These are phyloP conservation scores for Colletotrichum nymphaeae DNA, from an alignment of 2,329 filamentous ascomycete species.

Conservation along the genomic window DNA sequence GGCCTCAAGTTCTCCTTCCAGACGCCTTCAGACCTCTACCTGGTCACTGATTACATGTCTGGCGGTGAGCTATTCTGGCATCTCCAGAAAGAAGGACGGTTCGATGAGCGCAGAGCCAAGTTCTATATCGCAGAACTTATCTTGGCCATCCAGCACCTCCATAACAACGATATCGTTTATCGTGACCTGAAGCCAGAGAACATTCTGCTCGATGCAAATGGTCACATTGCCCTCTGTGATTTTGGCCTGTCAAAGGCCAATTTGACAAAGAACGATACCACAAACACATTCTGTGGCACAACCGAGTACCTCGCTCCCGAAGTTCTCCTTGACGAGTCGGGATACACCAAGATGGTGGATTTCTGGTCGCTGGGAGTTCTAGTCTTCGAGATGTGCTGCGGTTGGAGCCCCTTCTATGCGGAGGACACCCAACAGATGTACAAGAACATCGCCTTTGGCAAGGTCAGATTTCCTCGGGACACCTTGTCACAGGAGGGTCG, in stretches of 20 bases:
- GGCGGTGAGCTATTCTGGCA: conserved; percentile 99
- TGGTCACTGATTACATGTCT: conserved; percentile 99
- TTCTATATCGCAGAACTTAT: conserved; percentile 99
- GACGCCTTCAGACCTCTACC: conserved; percentile 93
- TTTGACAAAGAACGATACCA: conserved; percentile 95
- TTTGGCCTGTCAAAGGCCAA: conserved; percentile 99
- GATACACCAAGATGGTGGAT: conserved; percentile 99
- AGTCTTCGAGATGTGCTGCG: conserved; percentile 99
- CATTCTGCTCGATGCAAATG: conserved; percentile 95
- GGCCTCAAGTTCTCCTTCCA: conserved; percentile 99
- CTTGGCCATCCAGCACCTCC: conserved; percentile 91
- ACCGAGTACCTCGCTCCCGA: conserved; percentile 98
- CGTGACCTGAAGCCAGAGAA: conserved; percentile 98
- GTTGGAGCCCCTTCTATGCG: conserved; percentile 98
- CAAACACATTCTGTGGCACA: conserved; percentile 98
- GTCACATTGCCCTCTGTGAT: conserved; percentile 96
- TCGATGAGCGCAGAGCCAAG: conserved; percentile 93
- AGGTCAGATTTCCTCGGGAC: conserved; percentile 95
- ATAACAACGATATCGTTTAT: conserved; percentile 98
- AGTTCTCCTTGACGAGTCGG: conserved; percentile 93
- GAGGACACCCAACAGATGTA: conserved; percentile 99
- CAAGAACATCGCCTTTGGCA: conserved; percentile 99
- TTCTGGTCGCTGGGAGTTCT: conserved; percentile 98
- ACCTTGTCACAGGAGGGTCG: conserved; percentile 93
- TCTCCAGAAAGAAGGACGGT: conserved; percentile 94